These are phyloP conservation scores for Boletus rufocinnamomeus DNA, from an alignment of 768 basidiomycete genomes.

Conservation along the genomic window DNA sequence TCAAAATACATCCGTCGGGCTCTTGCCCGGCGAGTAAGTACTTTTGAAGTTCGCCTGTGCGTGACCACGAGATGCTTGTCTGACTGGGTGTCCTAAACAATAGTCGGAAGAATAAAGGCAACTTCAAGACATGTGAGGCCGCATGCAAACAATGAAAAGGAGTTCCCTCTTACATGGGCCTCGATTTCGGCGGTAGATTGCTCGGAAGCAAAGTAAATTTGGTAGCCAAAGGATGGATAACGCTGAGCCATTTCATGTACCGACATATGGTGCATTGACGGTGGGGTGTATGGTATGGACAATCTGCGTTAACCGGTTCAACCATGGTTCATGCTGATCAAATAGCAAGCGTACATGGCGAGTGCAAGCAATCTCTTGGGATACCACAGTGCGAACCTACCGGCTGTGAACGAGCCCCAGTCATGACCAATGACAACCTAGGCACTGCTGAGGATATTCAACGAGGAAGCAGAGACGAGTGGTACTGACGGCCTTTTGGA, in stretches of 20 bases:
- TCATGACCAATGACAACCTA: conserved; percentile 77
- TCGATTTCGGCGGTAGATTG: conserved; percentile 58
- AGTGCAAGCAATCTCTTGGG: conserved; percentile 62
- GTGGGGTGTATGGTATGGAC: conserved; percentile 68
- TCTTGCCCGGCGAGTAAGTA: conserved; percentile 5
- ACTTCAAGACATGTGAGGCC: conserved; percentile 31
- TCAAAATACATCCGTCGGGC: conserved; percentile 20
- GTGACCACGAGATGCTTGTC: background rate
- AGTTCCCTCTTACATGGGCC: conserved; percentile 44
- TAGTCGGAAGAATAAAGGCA: conserved; percentile 20
- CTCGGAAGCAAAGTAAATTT: conserved; percentile 61
- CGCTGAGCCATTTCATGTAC: conserved; percentile 51
- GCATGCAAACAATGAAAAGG: background rate
- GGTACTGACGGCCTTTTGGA: conserved; percentile 54
- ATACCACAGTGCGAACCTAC: conserved; percentile 72
- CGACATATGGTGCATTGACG: conserved; percentile 48
- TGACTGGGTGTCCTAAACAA: conserved; percentile 10
- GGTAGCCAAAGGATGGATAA: conserved; percentile 65
- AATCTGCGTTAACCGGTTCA: conserved; percentile 43
- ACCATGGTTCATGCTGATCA: background rate
- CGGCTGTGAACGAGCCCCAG: conserved; percentile 70
- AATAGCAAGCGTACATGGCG: conserved; percentile 49
- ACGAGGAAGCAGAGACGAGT: background rate
- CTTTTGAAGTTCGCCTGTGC: conserved; percentile 13
- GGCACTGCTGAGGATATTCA: background rate